phyloP scores from a whole-genome alignment of 2,329 filamentous ascomycete genomes.

The Fusarium sp. region DNA sequence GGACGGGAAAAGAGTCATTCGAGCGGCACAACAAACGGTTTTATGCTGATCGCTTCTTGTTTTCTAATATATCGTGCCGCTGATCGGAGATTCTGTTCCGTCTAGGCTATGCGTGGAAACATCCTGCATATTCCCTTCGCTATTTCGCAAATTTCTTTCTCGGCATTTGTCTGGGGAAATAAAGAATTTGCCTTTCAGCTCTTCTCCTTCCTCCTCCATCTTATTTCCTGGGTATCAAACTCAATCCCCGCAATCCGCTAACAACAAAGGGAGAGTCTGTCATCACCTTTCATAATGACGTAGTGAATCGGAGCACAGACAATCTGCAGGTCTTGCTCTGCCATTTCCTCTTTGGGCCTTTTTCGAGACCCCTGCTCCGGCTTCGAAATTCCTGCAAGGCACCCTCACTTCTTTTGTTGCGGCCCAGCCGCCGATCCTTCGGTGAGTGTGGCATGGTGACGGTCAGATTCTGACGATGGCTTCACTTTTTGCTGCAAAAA shows the following conservation, averaged over 20 bases:
- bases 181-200: neutral
- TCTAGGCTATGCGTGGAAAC: neutral
- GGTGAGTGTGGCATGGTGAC: slow-evolving; percentile 1
- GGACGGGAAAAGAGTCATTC: too few species aligned
- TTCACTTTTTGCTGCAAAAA: slow-evolving; percentile 1
- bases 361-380: slow-evolving; percentile 5
- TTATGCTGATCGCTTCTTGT: neutral
- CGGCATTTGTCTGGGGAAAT: neutral
- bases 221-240: neutral
- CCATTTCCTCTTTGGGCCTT: slow-evolving; percentile 20
- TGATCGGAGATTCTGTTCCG: slow-evolving; percentile 5
- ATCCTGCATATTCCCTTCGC: neutral
- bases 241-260: slow-evolving; percentile 7
- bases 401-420: slow-evolving; percentile 1
- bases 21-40: neutral
- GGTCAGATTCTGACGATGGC: slow-evolving; percentile 8
- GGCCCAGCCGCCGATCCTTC: slow-evolving; percentile 13
- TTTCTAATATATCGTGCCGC: neutral
- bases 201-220: neutral
- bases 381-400: slow-evolving; percentile 19
- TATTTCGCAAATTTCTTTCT: neutral
- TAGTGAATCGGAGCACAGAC: slow-evolving; percentile 11
- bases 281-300: slow-evolving; percentile 18
- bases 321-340: slow-evolving; percentile 19
- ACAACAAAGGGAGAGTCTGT: neutral